phyloP scores from a whole-genome alignment of 148 eudicot species.

The Rhododendron mucronatum region DNA sequence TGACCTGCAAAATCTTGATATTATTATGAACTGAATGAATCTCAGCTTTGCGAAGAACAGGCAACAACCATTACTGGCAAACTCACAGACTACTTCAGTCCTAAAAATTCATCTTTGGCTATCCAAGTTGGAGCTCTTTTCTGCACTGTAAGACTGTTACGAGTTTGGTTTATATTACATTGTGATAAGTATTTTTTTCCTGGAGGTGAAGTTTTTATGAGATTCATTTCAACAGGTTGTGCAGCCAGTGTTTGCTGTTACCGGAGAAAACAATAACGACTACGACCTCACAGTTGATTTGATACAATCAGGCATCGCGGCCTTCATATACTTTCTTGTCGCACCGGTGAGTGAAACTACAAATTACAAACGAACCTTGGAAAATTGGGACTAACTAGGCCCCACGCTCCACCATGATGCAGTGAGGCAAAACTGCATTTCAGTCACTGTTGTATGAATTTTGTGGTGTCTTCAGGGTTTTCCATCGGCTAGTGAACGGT shows the following conservation, averaged over 20 bases:
- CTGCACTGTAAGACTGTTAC: conserved; percentile 40
- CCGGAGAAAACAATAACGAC: conserved; percentile 62
- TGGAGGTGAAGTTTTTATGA: background rate
- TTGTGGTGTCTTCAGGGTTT: background rate
- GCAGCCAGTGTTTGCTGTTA: conserved; percentile 69
- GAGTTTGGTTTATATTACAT: background rate
- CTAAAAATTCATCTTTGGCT: conserved; percentile 28
- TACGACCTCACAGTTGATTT: conserved; percentile 38
- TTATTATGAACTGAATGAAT: background rate
- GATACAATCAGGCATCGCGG: conserved; percentile 50
- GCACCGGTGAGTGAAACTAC: conserved; percentile 49
- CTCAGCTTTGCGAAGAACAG: conserved; percentile 17
- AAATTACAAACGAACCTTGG: background rate
- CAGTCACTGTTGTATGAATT: background rate
- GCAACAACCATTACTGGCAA: conserved; percentile 13
- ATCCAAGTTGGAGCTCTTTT: conserved; percentile 48
- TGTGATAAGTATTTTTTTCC: too few relatives aligned
- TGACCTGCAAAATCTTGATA: background rate
- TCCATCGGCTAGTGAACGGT: background rate
- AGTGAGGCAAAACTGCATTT: background rate
- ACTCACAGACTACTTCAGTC: conserved; percentile 6
- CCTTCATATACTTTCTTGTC: conserved; percentile 69
- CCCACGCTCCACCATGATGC: background rate
- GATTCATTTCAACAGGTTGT: conserved; percentile 37
- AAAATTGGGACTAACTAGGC: background rate